Percentiles rank a stretch among this genome's conserved stretches.
These are phyloP conservation scores for Suillus bovinus DNA, from an alignment of 768 basidiomycete genomes.

Conservation along the genomic window DNA sequence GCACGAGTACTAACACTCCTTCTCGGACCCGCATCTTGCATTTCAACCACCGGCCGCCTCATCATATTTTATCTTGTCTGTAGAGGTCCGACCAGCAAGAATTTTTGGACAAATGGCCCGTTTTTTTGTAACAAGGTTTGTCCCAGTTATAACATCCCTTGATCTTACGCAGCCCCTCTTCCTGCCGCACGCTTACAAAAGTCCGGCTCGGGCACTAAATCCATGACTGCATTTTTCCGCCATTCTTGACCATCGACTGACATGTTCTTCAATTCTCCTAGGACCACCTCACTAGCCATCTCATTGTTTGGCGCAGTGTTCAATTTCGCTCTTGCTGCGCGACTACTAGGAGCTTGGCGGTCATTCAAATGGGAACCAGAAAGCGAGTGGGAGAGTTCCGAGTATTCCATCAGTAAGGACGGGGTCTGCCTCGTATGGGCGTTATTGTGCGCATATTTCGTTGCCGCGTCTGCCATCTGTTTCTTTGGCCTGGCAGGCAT, in stretches of 20 bases:
- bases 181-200: constrained; percentile 9
- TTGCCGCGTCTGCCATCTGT: constrained; percentile 62
- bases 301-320: constrained; percentile 41
- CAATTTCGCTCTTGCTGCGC: constrained; percentile 41
- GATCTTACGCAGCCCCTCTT: constrained; percentile 8
- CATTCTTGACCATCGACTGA: not conserved
- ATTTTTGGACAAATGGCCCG: constrained; percentile 4
- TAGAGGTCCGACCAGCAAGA: not conserved
- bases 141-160: constrained; percentile 6
- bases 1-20: not conserved
- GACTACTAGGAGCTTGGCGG: constrained; percentile 45
- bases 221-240: constrained; percentile 9
- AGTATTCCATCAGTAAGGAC: constrained; percentile 41
- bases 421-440: constrained; percentile 54
- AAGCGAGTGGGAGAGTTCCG: constrained; percentile 49
- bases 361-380: constrained; percentile 48
- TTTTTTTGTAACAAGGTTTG: constrained; percentile 17
- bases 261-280: constrained; percentile 19
- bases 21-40: not conserved
- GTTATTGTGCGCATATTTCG: constrained; percentile 66
- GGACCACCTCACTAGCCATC: constrained; percentile 37
- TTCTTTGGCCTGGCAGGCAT: constrained; percentile 69
- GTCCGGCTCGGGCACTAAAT: constrained; percentile 5
- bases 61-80: not conserved
- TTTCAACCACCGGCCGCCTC: not conserved